Conservation (phyloP, 1,284 basidiomycete species). For the Porphyrellus sp. region DNA sequence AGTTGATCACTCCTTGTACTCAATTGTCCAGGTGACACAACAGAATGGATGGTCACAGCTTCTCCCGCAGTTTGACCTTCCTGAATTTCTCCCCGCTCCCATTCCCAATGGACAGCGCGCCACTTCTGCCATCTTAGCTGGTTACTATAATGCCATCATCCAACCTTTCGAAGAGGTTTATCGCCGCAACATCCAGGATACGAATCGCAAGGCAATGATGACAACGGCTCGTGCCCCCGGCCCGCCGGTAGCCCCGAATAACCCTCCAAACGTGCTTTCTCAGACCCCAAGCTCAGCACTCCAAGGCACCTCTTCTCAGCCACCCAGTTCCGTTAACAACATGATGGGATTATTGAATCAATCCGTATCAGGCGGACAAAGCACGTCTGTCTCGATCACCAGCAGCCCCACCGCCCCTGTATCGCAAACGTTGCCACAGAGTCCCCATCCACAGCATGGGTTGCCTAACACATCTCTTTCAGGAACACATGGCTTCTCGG, state of each 20-base stretch:
- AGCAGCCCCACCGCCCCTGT: constrained; percentile 33
- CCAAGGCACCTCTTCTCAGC: constrained; percentile 24
- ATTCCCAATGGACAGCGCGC: constrained; percentile 46
- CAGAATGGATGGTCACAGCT: constrained; percentile 51
- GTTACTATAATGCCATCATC: constrained; percentile 59
- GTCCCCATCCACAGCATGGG: constrained; percentile 38
- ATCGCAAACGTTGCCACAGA: constrained; percentile 38
- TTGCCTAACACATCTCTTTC: constrained; percentile 26
- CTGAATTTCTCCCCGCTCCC: constrained; percentile 51
- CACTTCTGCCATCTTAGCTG: constrained; percentile 48
- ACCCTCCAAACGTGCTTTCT: constrained; percentile 12
- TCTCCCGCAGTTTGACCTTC: constrained; percentile 58
- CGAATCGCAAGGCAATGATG: constrained; percentile 44
- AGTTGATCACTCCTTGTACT: constrained; percentile 3
- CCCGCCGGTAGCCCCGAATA: constrained; percentile 14
- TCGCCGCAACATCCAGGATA: constrained; percentile 56
- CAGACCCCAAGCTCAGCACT: constrained; percentile 16
- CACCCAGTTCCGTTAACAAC: constrained; percentile 20
- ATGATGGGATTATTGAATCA: constrained; percentile 34
- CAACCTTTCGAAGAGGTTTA: constrained; percentile 68
- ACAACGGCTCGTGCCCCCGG: constrained; percentile 33
- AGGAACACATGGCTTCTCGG: constrained; percentile 29
- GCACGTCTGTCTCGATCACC: constrained; percentile 18
- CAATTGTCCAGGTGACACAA: constrained; percentile 30
- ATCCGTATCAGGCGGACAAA: constrained; percentile 24